Percentiles rank a stretch among this genome's conserved stretches.
phyloP scores from a whole-genome alignment of 2,329 filamentous ascomycete species.

The Colletotrichum shisoi region DNA sequence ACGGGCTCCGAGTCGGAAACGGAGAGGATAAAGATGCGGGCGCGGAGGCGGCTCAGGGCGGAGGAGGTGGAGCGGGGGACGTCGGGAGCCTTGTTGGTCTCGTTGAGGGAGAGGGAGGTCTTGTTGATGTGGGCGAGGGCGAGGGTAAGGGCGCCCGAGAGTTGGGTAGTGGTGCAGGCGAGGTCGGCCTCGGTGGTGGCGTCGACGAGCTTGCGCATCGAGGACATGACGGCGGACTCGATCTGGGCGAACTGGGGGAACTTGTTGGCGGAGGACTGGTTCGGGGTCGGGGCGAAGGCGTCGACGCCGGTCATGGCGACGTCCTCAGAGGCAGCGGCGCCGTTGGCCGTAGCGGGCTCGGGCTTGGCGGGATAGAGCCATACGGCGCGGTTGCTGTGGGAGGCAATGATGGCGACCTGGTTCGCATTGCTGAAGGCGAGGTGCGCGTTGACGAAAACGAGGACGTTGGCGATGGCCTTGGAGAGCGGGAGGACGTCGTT shows the following conservation, averaged over 20 bases:
- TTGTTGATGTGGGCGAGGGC: slow-evolving; percentile 93
- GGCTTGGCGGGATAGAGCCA: slow-evolving; percentile 81
- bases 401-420: slow-evolving; percentile 89
- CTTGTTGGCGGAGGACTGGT: slow-evolving; percentile 74
- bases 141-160: slow-evolving; percentile 89
- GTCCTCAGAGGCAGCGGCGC: slow-evolving; percentile 57
- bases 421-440: slow-evolving; percentile 93
- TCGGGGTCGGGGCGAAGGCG: slow-evolving; percentile 47
- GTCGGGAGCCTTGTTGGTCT: slow-evolving; percentile 59
- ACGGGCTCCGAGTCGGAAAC: slow-evolving; percentile 85
- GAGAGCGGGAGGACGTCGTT: slow-evolving; percentile 78
- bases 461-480: slow-evolving; percentile 83
- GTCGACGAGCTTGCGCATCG: slow-evolving; percentile 76
- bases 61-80: slow-evolving; percentile 47
- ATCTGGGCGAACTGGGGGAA: slow-evolving; percentile 91
- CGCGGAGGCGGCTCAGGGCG: slow-evolving; percentile 65
- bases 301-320: slow-evolving; percentile 64
- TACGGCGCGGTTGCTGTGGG: slow-evolving; percentile 82
- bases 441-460: slow-evolving; percentile 97
- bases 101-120: slow-evolving; percentile 69
- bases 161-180: slow-evolving; percentile 79
- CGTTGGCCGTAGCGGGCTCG: slow-evolving; percentile 38
- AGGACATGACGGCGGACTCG: slow-evolving; percentile 78
- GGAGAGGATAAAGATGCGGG: slow-evolving; percentile 87
- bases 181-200: slow-evolving; percentile 72